A percentile compares a stretch with the other conserved stretches of the same genome.
Evolutionary conservation across 345 rosid genomes (phyloP).

Genomic region (Mangifera indica): DNA sequence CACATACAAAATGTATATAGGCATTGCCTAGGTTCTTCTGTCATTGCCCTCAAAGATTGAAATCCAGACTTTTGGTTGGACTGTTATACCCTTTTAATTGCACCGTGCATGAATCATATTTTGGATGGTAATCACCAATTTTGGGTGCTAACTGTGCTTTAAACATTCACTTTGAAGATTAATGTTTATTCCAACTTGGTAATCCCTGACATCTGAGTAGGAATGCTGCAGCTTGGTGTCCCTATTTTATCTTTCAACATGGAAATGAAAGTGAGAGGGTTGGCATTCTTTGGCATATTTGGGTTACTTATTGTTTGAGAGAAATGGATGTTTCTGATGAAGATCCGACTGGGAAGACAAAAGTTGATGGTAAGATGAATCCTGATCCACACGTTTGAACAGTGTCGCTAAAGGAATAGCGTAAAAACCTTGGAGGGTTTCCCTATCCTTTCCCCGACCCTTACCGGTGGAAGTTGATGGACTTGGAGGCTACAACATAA

Average conservation of each 20-base stretch:
- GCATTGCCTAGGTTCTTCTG: neutral
- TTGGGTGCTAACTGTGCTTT: neutral
- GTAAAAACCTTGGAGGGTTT: neutral
- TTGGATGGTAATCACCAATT: neutral
- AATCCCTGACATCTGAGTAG: slow-evolving; percentile 1
- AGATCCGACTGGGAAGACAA: neutral
- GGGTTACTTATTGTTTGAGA: neutral
- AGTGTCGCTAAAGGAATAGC: neutral
- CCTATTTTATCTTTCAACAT: neutral
- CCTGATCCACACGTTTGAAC: neutral
- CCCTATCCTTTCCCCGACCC: neutral
- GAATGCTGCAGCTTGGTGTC: slow-evolving; percentile 14
- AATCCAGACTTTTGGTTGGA: neutral
- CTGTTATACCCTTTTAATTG: neutral
- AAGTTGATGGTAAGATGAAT: neutral
- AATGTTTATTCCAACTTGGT: neutral
- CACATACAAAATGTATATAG: too few species aligned
- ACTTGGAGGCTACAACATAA: neutral
- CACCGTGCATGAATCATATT: neutral
- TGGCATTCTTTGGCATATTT: neutral
- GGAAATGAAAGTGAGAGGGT: neutral
- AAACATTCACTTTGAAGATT: neutral
- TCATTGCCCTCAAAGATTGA: neutral
- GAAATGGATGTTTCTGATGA: slow-evolving; percentile 1
- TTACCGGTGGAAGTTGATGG: neutral